Conservation (phyloP, 768 basidiomycete species). For the Trametes meyenii region DNA sequence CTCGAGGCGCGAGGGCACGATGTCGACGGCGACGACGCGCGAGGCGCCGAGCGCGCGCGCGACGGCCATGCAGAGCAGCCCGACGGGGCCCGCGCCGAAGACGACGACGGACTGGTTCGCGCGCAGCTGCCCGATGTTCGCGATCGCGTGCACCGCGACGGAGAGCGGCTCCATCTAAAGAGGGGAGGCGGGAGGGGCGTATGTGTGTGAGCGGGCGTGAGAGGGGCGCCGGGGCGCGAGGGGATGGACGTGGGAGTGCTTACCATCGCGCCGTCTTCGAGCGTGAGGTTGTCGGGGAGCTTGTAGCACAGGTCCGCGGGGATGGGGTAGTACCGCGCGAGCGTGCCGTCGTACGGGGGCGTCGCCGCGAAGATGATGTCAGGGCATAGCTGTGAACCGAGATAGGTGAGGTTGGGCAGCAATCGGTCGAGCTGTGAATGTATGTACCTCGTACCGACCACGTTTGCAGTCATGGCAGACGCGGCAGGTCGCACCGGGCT, state of each 20-base stretch:
- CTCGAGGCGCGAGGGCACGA: conserved; percentile 71
- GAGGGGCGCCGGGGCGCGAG: background rate
- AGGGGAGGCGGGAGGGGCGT: no score
- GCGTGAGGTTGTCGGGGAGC: conserved; percentile 79
- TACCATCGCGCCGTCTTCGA: conserved; percentile 96
- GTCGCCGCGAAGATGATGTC: conserved; percentile 90
- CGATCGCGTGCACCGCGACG: conserved; percentile 88
- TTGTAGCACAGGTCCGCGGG: conserved; percentile 84
- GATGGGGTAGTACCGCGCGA: conserved; percentile 82
- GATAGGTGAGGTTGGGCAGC: background rate
- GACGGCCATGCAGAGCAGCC: conserved; percentile 93
- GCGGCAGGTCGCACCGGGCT: conserved; percentile 87
- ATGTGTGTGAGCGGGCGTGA: conserved; percentile 3
- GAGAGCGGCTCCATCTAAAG: conserved; percentile 90
- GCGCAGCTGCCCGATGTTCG: conserved; percentile 71
- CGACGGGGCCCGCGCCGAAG: conserved; percentile 89
- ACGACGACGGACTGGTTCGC: conserved; percentile 78
- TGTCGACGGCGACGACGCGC: conserved; percentile 84
- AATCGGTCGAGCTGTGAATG: background rate
- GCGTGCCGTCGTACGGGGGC: conserved; percentile 91
- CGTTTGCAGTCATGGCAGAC: conserved; percentile 82
- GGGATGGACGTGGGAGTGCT: conserved; percentile 18
- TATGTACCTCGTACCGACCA: conserved; percentile 76
- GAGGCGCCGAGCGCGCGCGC: conserved; percentile 90
- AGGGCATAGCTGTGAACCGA: conserved; percentile 68